Conservation (phyloP, 768 basidiomycete genomes). For the Termitomyces sp. region DNA sequence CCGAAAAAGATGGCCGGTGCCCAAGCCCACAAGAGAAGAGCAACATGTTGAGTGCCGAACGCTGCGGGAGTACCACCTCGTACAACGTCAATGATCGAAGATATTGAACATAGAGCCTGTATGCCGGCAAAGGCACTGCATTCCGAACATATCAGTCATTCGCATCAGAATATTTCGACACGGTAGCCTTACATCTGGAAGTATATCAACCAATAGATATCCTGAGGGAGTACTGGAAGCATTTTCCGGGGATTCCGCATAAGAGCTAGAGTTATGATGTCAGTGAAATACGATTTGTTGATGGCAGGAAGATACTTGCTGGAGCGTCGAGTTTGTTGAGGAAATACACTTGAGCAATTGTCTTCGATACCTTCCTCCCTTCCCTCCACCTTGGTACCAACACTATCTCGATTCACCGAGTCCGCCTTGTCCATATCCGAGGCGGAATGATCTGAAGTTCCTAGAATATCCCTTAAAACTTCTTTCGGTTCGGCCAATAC, state of each 20-base stretch:
- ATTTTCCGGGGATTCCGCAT: constrained; percentile 18
- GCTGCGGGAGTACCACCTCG: constrained; percentile 35
- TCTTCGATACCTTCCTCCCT: background rate
- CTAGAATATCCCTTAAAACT: background rate
- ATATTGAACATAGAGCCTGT: constrained; percentile 43
- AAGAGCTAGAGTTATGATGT: background rate
- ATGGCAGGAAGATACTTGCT: background rate
- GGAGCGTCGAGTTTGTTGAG: background rate
- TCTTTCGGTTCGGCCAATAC: background rate
- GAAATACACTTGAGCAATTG: background rate
- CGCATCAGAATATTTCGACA: background rate
- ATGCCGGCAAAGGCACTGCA: constrained; percentile 36
- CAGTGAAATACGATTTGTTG: background rate
- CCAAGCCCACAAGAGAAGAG: constrained; percentile 54
- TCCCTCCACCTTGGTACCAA: background rate
- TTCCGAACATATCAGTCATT: background rate
- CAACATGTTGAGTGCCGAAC: constrained; percentile 63
- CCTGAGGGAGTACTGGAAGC: constrained; percentile 29
- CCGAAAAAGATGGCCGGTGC: constrained; percentile 52
- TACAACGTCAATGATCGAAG: constrained; percentile 46
- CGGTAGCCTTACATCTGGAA: constrained; percentile 45
- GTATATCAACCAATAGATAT: constrained; percentile 45
- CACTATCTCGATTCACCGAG: background rate
- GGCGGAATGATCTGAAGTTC: background rate
- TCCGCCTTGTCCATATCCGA: background rate